phyloP scores from a whole-genome alignment of 2,329 filamentous ascomycete species.

The Orbilia quercus region DNA sequence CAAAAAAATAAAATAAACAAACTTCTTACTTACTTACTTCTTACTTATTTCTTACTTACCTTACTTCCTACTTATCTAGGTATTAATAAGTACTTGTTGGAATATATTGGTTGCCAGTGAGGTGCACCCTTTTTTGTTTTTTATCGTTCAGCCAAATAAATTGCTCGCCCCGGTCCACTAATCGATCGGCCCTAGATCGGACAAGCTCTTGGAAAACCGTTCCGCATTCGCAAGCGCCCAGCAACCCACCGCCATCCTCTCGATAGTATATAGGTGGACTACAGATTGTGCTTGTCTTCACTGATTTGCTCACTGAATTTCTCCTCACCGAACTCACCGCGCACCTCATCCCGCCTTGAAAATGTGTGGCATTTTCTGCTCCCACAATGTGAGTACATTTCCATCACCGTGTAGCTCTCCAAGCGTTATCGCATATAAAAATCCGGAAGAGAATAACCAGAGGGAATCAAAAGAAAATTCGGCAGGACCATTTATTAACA shows the following conservation, averaged over 20 bases:
- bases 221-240: constrained; percentile 28
- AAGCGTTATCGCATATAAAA: not conserved
- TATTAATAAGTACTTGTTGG: too few relatives aligned
- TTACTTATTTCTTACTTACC: constrained; percentile 1
- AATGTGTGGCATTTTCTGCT: constrained; percentile 56
- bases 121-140: too few relatives aligned
- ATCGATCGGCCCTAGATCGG: constrained; percentile 48
- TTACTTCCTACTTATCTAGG: not conserved
- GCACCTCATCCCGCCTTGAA: not conserved
- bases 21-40: constrained; percentile 1
- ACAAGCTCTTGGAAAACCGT: constrained; percentile 12
- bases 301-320: too few relatives aligned
- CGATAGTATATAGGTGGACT: too few relatives aligned
- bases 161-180: not conserved
- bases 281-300: too few relatives aligned
- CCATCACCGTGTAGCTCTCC: not conserved
- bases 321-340: too few relatives aligned
- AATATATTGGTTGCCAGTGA: too few relatives aligned
- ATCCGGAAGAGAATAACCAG: too few relatives aligned
- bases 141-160: not conserved
- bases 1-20: not conserved
- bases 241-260: not conserved
- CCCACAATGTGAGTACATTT: constrained; percentile 33
- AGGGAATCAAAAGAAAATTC: too few relatives aligned
- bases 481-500: too few relatives aligned